Evolutionary conservation across 495 filamentous ascomycete species (phyloP).

Genomic region (Neurospora pannonica): DNA sequence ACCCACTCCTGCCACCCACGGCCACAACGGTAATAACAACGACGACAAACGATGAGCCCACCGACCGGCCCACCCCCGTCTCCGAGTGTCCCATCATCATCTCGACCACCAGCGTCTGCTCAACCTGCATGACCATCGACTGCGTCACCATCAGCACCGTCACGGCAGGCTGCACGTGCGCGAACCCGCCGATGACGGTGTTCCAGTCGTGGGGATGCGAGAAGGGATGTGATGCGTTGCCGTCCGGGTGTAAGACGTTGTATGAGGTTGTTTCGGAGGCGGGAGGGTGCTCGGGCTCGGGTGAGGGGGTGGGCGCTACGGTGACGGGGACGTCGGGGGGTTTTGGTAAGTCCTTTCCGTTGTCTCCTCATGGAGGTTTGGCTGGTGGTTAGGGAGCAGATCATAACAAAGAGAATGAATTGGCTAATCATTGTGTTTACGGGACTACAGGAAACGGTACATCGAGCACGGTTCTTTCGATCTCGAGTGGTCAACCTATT

Average conservation of each 20-base stretch:
- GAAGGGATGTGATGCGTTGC: conserved; percentile 11
- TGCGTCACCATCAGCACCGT: conserved; percentile 14
- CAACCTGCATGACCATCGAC: conserved; percentile 14
- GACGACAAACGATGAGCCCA: neutral
- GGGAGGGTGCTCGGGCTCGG: neutral
- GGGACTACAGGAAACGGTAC: neutral
- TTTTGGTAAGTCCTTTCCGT: neutral
- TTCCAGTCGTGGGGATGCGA: conserved; percentile 10
- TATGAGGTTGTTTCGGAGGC: conserved; percentile 8
- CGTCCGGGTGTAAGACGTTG: conserved; percentile 12
- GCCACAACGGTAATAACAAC: neutral
- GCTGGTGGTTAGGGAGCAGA: too few species aligned
- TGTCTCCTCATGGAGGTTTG: too few species aligned
- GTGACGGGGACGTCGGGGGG: neutral
- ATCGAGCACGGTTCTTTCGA: neutral
- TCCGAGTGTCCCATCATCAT: conserved; percentile 17
- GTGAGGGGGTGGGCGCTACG: neutral
- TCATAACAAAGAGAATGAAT: too few species aligned
- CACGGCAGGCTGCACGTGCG: conserved; percentile 12
- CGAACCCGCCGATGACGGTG: conserved; percentile 15
- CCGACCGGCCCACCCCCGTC: neutral
- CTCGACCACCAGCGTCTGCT: conserved; percentile 16
- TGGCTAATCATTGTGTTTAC: neutral
- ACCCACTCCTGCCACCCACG: neutral
- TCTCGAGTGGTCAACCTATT: neutral